Conservation (phyloP, 306 rosid genomes). For the Astragalus membranaceus region DNA sequence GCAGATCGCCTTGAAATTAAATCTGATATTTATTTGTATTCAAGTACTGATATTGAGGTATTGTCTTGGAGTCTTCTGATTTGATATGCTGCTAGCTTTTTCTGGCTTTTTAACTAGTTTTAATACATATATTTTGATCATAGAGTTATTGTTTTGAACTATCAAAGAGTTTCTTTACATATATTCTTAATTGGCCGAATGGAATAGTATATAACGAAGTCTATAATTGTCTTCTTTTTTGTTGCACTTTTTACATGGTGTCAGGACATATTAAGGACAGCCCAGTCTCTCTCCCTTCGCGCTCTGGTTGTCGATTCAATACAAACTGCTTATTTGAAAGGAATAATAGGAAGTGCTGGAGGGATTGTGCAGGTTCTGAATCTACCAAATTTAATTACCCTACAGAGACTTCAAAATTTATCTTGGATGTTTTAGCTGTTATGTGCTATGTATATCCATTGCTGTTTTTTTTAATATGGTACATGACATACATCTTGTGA, state of each 20-base stretch:
- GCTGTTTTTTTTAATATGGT: background rate
- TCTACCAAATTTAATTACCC: slow-evolving; percentile 9
- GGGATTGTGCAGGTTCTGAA: slow-evolving; percentile 54
- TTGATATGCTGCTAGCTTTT: background rate
- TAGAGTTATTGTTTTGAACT: slow-evolving; percentile 4
- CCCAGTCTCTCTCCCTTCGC: slow-evolving; percentile 53
- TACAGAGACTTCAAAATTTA: background rate
- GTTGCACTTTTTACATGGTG: slow-evolving; percentile 13
- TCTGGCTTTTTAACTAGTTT: background rate
- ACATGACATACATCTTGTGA: background rate
- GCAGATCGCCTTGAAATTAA: slow-evolving; percentile 77
- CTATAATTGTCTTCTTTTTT: slow-evolving; percentile 15
- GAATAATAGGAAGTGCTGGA: slow-evolving; percentile 76
- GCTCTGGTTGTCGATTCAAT: slow-evolving; percentile 83
- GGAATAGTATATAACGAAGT: slow-evolving; percentile 1
- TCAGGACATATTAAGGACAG: slow-evolving; percentile 76
- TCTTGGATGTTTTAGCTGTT: slow-evolving; percentile 6
- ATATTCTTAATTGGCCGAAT: slow-evolving; percentile 1
- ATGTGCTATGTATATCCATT: background rate
- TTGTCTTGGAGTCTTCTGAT: slow-evolving; percentile 14
- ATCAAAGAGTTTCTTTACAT: background rate
- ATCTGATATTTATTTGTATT: slow-evolving; percentile 68
- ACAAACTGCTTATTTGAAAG: slow-evolving; percentile 76
- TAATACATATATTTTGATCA: background rate
- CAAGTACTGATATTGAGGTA: slow-evolving; percentile 93